Percentiles rank a stretch among this genome's conserved stretches.
These are phyloP conservation scores for Lipomyces kockii DNA, from an alignment of 805 yeast species.

Conservation along the genomic window DNA sequence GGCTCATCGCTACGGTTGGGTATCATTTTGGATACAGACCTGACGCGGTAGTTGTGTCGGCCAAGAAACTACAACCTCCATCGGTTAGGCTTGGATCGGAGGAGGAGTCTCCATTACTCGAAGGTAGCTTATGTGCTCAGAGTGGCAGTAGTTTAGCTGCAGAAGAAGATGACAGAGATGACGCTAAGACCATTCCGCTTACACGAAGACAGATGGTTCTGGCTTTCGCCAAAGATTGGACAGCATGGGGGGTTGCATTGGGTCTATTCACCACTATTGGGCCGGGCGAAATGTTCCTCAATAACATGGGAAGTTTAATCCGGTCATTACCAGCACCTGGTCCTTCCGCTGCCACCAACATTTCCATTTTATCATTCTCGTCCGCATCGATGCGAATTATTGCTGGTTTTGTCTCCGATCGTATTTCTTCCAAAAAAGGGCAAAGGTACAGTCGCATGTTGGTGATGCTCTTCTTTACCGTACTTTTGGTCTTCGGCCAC, in stretches of 20 bases:
- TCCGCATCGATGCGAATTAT: conserved; percentile 73
- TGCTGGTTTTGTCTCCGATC: conserved; percentile 73
- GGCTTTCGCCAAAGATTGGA: conserved; percentile 54
- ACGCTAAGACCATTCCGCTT: conserved; percentile 43
- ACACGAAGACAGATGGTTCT: conserved; percentile 41
- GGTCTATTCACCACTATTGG: conserved; percentile 75
- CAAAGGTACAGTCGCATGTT: conserved; percentile 43
- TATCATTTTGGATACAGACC: conserved; percentile 24
- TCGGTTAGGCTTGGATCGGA: not conserved
- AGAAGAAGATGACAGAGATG: conserved; percentile 39
- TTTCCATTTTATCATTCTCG: conserved; percentile 62
- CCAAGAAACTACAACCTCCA: not conserved
- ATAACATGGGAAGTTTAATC: conserved; percentile 79
- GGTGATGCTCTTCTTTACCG: conserved; percentile 45
- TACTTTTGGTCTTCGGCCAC: conserved; percentile 41
- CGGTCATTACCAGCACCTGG: conserved; percentile 46
- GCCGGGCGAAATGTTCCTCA: conserved; percentile 81
- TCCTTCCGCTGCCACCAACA: conserved; percentile 47
- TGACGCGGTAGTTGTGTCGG: not conserved
- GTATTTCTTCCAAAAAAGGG: conserved; percentile 47
- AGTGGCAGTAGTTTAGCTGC: not conserved
- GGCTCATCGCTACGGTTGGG: conserved; percentile 29
- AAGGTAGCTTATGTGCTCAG: not conserved
- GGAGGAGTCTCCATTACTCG: conserved; percentile 17
- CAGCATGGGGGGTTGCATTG: conserved; percentile 65